Percentiles rank a stretch among this genome's conserved stretches.
Conservation (phyloP, 768 basidiomycete species). For the Thelephora aurantiotincta region DNA sequence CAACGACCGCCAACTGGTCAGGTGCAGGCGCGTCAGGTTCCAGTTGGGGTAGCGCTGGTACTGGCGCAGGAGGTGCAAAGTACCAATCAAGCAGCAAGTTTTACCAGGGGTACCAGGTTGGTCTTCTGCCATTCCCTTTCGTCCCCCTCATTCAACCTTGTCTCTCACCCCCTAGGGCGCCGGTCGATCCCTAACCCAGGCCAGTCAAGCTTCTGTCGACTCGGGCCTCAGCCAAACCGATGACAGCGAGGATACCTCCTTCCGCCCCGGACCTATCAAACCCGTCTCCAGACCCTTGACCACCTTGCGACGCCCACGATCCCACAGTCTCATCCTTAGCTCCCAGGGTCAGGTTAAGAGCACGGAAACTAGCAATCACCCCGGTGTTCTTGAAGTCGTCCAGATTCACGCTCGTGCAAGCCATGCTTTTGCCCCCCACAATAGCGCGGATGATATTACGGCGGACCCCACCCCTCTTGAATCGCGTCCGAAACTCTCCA, state of each 20-base stretch:
- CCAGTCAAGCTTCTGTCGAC: constrained; percentile 47
- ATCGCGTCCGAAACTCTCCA: constrained; percentile 17
- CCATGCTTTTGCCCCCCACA: constrained; percentile 34
- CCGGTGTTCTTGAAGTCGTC: constrained; percentile 50
- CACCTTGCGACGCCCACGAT: constrained; percentile 31
- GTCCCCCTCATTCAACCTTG: constrained; percentile 1
- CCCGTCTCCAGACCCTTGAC: constrained; percentile 1
- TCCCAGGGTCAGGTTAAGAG: constrained; percentile 25
- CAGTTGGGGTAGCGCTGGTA: constrained; percentile 37
- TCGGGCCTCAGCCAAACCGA: constrained; percentile 31
- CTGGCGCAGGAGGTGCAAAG: constrained; percentile 62
- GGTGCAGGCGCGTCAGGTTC: constrained; percentile 30
- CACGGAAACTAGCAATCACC: constrained; percentile 18
- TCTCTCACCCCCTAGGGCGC: constrained; percentile 30
- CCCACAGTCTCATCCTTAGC: constrained; percentile 44
- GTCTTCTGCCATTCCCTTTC: constrained; percentile 14
- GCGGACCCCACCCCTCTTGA: constrained; percentile 9
- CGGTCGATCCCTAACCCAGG: constrained; percentile 61
- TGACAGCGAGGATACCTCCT: constrained; percentile 38
- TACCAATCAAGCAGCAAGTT: constrained; percentile 60
- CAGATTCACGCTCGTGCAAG: constrained; percentile 48
- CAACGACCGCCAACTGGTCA: constrained; percentile 22
- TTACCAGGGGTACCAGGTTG: constrained; percentile 52
- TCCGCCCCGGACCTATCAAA: constrained; percentile 14
- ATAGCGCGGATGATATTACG: constrained; percentile 4